These are phyloP conservation scores for Calonectria ilicicola DNA, from an alignment of 2,329 filamentous ascomycete genomes.

Conservation along the genomic window DNA sequence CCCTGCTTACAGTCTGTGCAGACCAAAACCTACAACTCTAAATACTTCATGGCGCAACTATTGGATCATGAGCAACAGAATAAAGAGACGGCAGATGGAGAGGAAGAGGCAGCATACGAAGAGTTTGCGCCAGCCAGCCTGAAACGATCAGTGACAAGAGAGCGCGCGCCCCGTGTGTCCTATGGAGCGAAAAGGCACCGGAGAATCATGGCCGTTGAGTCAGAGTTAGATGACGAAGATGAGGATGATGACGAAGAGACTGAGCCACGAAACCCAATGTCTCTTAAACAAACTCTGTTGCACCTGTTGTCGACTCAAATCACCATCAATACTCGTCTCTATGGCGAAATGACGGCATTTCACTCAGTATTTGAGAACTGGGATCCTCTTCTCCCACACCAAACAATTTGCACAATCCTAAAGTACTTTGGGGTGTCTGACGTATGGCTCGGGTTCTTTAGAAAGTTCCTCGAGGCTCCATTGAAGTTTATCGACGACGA, in stretches of 20 bases:
- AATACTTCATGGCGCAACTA: constrained; percentile 61
- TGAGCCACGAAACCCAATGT: constrained; percentile 48
- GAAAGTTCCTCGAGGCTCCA: constrained; percentile 68
- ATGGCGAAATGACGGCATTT: constrained; percentile 59
- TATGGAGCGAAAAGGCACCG: too few species aligned
- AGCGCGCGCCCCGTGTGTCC: too few species aligned
- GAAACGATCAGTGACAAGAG: constrained; percentile 9
- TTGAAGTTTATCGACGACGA: constrained; percentile 69
- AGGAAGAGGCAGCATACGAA: constrained; percentile 53
- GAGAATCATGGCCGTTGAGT: too few species aligned
- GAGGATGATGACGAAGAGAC: constrained; percentile 28
- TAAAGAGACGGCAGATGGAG: constrained; percentile 45
- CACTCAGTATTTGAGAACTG: constrained; percentile 61
- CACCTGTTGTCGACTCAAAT: constrained; percentile 62
- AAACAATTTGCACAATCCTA: constrained; percentile 68
- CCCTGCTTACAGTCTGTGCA: constrained; percentile 46
- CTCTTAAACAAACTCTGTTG: constrained; percentile 61
- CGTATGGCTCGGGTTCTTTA: constrained; percentile 70
- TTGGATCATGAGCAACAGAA: constrained; percentile 46
- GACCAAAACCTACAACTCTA: constrained; percentile 46
- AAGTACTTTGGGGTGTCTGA: constrained; percentile 69
- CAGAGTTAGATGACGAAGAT: background rate
- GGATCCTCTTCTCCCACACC: constrained; percentile 62
- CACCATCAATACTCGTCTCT: constrained; percentile 56
- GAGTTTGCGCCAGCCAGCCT: background rate